Conservation (phyloP, 768 basidiomycete genomes). For the Suillus hirtellus region DNA sequence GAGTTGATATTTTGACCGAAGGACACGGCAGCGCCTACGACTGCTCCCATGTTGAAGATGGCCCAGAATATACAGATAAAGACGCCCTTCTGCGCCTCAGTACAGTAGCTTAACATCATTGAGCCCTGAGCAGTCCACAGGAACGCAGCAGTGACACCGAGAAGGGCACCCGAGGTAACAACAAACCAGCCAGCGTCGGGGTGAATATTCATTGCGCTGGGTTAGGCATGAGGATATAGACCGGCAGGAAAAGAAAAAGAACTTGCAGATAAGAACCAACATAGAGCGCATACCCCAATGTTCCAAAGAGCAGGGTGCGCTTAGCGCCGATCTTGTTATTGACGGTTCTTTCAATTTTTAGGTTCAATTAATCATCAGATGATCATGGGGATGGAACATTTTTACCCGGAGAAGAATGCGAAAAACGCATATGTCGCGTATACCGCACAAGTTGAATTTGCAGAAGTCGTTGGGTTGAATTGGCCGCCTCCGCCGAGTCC, state of each 20-base stretch:
- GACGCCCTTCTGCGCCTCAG: slow-evolving; percentile 69
- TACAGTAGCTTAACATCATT: slow-evolving; percentile 78
- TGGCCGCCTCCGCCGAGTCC: slow-evolving; percentile 80
- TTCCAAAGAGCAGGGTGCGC: slow-evolving; percentile 70
- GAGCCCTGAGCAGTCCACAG: slow-evolving; percentile 81
- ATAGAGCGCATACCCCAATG: slow-evolving; percentile 71
- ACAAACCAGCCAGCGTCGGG: slow-evolving; percentile 59
- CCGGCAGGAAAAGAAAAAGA: background rate
- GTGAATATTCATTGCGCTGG: slow-evolving; percentile 70
- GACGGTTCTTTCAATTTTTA: slow-evolving; percentile 50
- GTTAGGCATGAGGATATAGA: background rate
- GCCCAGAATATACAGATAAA: slow-evolving; percentile 80
- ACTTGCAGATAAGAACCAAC: slow-evolving; percentile 69
- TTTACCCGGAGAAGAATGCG: slow-evolving; percentile 68
- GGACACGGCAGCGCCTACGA: slow-evolving; percentile 73
- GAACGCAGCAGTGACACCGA: slow-evolving; percentile 67
- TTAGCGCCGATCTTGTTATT: slow-evolving; percentile 77
- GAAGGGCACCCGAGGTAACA: slow-evolving; percentile 66
- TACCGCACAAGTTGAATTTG: slow-evolving; percentile 69
- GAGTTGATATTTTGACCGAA: slow-evolving; percentile 69
- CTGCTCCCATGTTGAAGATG: slow-evolving; percentile 79
- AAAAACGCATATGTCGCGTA: slow-evolving; percentile 60
- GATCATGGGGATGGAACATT: background rate
- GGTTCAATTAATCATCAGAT: slow-evolving; percentile 6
- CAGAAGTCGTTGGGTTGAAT: slow-evolving; percentile 59